A percentile compares a stretch with the other conserved stretches of the same genome.
Evolutionary conservation across 352 stramenopile species (phyloP).

Genomic region (Phytophthora citricola): DNA sequence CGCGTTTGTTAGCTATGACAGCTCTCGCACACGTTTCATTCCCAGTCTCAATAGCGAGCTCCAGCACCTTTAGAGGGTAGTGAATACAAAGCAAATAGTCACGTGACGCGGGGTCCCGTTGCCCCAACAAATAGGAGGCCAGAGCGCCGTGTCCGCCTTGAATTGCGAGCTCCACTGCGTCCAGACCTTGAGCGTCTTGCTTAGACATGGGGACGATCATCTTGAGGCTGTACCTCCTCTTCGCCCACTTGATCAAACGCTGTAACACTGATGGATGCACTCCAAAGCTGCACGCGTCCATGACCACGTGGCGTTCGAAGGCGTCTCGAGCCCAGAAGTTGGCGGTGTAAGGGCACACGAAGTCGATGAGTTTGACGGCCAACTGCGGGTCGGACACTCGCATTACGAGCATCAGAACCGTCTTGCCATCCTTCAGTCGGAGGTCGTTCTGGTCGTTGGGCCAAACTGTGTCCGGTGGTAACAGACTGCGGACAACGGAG

Average conservation of each 20-base stretch:
- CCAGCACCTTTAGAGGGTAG: slow-evolving; percentile 19
- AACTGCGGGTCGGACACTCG: slow-evolving; percentile 4
- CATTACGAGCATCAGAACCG: slow-evolving; percentile 19
- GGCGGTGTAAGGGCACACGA: background rate
- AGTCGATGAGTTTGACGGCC: slow-evolving; percentile 23
- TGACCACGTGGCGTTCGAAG: slow-evolving; percentile 15
- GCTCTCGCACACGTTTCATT: slow-evolving; percentile 8
- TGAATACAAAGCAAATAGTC: slow-evolving; percentile 12
- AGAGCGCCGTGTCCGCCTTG: slow-evolving; percentile 11
- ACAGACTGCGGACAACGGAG: background rate
- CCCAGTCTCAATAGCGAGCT: slow-evolving; percentile 11
- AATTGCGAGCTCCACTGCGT: slow-evolving; percentile 12
- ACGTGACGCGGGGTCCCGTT: background rate
- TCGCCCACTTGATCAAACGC: slow-evolving; percentile 15
- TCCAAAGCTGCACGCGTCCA: slow-evolving; percentile 15
- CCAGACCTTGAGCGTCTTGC: slow-evolving; percentile 3
- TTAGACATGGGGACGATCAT: slow-evolving; percentile 11
- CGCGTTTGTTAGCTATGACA: slow-evolving; percentile 18
- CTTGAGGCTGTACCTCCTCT: slow-evolving; percentile 7
- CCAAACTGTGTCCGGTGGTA: slow-evolving; percentile 10
- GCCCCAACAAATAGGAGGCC: slow-evolving; percentile 5
- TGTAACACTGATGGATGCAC: slow-evolving; percentile 15
- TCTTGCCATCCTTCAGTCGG: slow-evolving; percentile 12
- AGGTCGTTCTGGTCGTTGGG: background rate
- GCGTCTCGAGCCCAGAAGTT: slow-evolving; percentile 17